A percentile compares a stretch with the other conserved stretches of the same genome.
Evolutionary conservation across 805 yeast species (phyloP).

Genomic region (Saturnispora gosingensis): DNA sequence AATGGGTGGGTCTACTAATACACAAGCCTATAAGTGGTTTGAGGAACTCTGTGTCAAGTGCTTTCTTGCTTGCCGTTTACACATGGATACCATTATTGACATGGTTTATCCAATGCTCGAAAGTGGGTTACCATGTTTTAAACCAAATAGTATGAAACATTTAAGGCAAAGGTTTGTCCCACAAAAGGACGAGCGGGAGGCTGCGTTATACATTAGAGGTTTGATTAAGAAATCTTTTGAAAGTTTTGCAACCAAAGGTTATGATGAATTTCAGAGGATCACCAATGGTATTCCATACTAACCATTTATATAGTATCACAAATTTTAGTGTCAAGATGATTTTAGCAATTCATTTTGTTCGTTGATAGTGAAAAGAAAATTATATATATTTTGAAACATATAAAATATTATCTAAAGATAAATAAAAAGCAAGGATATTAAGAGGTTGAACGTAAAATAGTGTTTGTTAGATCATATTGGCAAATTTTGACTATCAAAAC

Average conservation of each 20-base stretch:
- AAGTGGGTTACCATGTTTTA: constrained; percentile 94
- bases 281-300: constrained; percentile 96
- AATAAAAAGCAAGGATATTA: background rate
- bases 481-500: constrained; percentile 2
- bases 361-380: background rate
- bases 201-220: constrained; percentile 65
- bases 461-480: background rate
- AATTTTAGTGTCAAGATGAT: background rate
- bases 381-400: background rate
- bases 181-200: constrained; percentile 72
- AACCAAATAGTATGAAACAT: constrained; percentile 74
- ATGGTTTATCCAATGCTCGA: constrained; percentile 90
- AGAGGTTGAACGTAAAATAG: background rate
- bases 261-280: constrained; percentile 92
- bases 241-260: constrained; percentile 84
- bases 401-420: background rate
- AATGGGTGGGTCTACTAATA: constrained; percentile 80
- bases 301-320: background rate
- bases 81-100: constrained; percentile 74
- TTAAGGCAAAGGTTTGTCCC: constrained; percentile 75
- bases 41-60: constrained; percentile 94
- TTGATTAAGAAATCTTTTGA: constrained; percentile 77
- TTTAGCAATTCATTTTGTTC: background rate
- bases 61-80: constrained; percentile 78
- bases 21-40: constrained; percentile 88